Evolutionary conservation across 2,329 filamentous ascomycete species (phyloP), one percentile per base, ranked within the genome.

Genomic region (Scedosporium dehoogii): DNA sequence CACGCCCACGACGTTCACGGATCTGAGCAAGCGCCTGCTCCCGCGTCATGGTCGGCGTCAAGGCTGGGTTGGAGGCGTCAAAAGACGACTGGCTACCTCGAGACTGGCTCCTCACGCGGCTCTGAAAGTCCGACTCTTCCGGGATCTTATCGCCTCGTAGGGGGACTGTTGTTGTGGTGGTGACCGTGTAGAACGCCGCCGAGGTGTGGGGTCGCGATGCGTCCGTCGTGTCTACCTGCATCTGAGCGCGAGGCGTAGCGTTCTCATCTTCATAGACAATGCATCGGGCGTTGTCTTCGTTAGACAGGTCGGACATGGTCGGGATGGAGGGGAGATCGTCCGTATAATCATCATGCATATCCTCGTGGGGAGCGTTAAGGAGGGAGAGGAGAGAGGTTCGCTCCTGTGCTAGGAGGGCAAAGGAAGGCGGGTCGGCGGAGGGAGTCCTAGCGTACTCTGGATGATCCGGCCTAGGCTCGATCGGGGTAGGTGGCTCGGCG

Each of bases 11-110:
- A 29, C 90, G 80, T 74, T 90, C 86, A 61, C 86, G 81, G 67
- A 93, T 92, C 71, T 87, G 85, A 62, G 87, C 87, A 16, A 93
- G 80, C 3, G 89, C 89, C 72, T 91, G 81, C 72, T 91, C 90
- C 61, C 90, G 81, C 27, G 84, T 84, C 82, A 88, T 85, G 46
- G 85, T 88, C 4, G 85, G 84, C 51, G 81, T 86, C 64, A 87
- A 71, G 9, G 84, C 84, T 21, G 83, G 82, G 70, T 85, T 81
- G 64, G 74, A 81, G 48, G 76, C 70, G 70, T 85, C 82, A 67
- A 85, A 85, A 9, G 74, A 77, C 3, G 76, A 64, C 23, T 62
- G 41, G 16, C 41, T 33, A 2, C 25, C n/a, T 25, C 21, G 12
- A 6, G 38, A 46, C 25, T 48, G 21, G 33, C 58, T 48, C 38